phyloP scores from a whole-genome alignment of 257 asterid species.

The Dorcoceras hygrometricum region DNA sequence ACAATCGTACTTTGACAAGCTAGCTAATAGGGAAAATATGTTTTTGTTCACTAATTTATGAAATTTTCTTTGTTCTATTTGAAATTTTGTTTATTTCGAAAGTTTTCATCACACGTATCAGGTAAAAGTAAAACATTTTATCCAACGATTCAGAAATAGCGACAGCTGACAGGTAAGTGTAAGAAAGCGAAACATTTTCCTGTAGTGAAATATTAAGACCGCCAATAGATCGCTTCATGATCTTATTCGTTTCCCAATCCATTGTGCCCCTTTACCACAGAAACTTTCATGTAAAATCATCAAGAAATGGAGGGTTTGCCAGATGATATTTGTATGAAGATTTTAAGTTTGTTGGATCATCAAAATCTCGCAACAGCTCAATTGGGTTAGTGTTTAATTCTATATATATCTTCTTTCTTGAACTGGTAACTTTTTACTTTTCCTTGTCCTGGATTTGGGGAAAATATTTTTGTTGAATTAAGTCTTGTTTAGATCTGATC shows the following conservation, averaged over 20 bases:
- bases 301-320: conserved; percentile 59
- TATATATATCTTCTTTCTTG: conserved; percentile 4
- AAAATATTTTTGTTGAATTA: conserved; percentile 4
- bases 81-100: too few species aligned
- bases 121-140: too few species aligned
- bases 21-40: too few species aligned
- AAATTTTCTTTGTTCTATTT: not conserved
- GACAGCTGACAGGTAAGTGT: too few species aligned
- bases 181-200: too few species aligned
- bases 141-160: not conserved
- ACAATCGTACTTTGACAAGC: not conserved
- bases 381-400: conserved; percentile 41
- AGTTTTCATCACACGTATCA: too few species aligned
- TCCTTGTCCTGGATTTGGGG: conserved; percentile 8
- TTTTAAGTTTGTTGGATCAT: conserved; percentile 66
- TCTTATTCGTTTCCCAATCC: too few species aligned
- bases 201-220: not conserved
- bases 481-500: conserved; percentile 29
- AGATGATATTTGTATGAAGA: conserved; percentile 58
- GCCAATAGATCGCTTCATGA: not conserved
- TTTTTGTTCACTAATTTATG: not conserved
- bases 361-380: conserved; percentile 78
- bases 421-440: not conserved
- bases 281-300: not conserved
- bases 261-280: too few species aligned